Conservation (phyloP, 2,329 filamentous ascomycete species). For the Periglandula ipomoeae region DNA sequence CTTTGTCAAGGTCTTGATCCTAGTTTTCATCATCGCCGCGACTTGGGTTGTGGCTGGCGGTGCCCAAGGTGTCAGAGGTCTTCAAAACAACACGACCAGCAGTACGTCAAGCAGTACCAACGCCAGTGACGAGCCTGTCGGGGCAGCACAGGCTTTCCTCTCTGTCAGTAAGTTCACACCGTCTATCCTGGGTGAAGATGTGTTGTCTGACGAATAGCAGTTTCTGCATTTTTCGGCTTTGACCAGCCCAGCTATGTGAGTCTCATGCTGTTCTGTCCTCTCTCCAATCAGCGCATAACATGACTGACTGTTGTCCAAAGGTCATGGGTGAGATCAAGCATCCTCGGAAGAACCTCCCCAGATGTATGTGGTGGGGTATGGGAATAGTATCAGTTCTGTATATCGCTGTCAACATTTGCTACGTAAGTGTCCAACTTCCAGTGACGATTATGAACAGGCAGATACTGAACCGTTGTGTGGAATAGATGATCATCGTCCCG, state of each 20-base stretch:
- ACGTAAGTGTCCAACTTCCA: conserved; percentile 17
- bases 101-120: conserved; percentile 21
- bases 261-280: neutral
- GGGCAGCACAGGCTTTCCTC: conserved; percentile 28
- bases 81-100: conserved; percentile 16
- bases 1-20: conserved; percentile 36
- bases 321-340: conserved; percentile 21
- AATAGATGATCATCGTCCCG: conserved; percentile 32
- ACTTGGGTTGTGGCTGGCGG: conserved; percentile 22
- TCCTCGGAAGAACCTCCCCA: conserved; percentile 23
- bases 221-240: conserved; percentile 29
- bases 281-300: neutral
- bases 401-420: conserved; percentile 28
- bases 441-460: neutral
- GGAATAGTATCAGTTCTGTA: conserved; percentile 23
- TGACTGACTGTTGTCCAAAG: neutral
- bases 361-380: conserved; percentile 21
- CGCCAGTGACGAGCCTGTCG: conserved; percentile 15
- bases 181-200: neutral
- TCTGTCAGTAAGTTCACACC: conserved; percentile 19
- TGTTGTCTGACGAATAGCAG: neutral
- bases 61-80: conserved; percentile 8
- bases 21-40: conserved; percentile 32
- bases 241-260: conserved; percentile 29
- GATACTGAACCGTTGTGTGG: neutral